Conservation (phyloP, 2,329 filamentous ascomycete species). For the Fusarium heterosporum region DNA sequence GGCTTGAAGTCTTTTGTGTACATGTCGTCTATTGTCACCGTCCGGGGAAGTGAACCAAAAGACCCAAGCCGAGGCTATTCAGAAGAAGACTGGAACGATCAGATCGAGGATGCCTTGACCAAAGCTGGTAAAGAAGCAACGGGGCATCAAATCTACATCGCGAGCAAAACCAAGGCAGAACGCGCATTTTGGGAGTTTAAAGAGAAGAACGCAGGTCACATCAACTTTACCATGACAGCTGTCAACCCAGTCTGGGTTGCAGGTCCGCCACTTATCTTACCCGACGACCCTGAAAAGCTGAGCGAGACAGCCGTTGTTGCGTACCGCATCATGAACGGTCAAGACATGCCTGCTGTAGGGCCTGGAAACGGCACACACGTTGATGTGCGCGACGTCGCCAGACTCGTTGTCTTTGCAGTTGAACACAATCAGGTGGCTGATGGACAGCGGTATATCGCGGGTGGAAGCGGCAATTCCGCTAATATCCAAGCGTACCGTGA, state of each 20-base stretch:
- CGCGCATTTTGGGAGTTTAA: constrained; percentile 23
- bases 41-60: constrained; percentile 1
- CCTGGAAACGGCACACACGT: constrained; percentile 26
- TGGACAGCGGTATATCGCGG: constrained; percentile 18
- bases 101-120: constrained; percentile 5
- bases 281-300: constrained; percentile 17
- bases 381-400: constrained; percentile 22
- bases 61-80: constrained; percentile 2
- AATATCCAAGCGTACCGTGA: constrained; percentile 27
- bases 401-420: constrained; percentile 12
- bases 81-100: constrained; percentile 26
- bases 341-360: constrained; percentile 1
- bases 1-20: constrained; percentile 7
- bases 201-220: not conserved
- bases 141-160: constrained; percentile 21
- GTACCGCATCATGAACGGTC: constrained; percentile 21
- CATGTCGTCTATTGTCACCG: constrained; percentile 15
- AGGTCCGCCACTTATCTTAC: constrained; percentile 12
- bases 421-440: constrained; percentile 11
- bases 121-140: constrained; percentile 1
- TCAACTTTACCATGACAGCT: constrained; percentile 17
- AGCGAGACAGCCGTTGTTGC: constrained; percentile 23
- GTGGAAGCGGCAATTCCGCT: constrained; percentile 3
- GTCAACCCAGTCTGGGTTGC: constrained; percentile 24
- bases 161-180: constrained; percentile 25